Conservation (phyloP, 768 basidiomycete species). For the Lactarius sanguifluus region DNA sequence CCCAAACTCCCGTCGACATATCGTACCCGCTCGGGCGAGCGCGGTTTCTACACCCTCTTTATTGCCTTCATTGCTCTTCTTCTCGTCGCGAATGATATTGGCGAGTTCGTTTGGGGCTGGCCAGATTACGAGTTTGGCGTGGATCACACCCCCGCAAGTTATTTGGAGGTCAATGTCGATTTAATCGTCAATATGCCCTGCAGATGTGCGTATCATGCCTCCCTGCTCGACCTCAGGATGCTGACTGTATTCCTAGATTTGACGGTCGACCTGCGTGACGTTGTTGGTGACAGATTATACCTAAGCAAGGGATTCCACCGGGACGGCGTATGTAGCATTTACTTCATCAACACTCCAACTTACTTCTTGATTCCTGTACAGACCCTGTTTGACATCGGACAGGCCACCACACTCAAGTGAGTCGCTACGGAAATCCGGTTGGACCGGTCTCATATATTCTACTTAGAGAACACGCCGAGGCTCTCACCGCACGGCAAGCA, state of each 20-base stretch:
- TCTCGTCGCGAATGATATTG: conserved; percentile 83
- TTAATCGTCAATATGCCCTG: conserved; percentile 93
- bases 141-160: conserved; percentile 59
- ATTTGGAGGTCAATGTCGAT: conserved; percentile 87
- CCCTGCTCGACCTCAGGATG: neutral
- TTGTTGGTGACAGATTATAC: conserved; percentile 88
- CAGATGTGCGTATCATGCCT: conserved; percentile 59
- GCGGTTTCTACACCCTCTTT: conserved; percentile 51
- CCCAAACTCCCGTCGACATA: conserved; percentile 42
- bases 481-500: conserved; percentile 68
- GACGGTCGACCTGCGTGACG: conserved; percentile 87
- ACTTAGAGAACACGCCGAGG: conserved; percentile 58
- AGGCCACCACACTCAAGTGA: conserved; percentile 68
- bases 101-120: conserved; percentile 93
- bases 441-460: conserved; percentile 29
- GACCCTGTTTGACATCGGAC: conserved; percentile 79
- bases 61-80: conserved; percentile 63
- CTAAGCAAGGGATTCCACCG: conserved; percentile 77
- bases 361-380: conserved; percentile 32
- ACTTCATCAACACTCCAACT: conserved; percentile 6
- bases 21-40: conserved; percentile 33
- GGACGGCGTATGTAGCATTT: conserved; percentile 64
- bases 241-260: conserved; percentile 51
- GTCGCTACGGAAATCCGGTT: neutral
- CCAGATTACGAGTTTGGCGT: conserved; percentile 88